Evolutionary conservation across 139 green algal species (phyloP).

Genomic region (Chlorella vulgaris): DNA sequence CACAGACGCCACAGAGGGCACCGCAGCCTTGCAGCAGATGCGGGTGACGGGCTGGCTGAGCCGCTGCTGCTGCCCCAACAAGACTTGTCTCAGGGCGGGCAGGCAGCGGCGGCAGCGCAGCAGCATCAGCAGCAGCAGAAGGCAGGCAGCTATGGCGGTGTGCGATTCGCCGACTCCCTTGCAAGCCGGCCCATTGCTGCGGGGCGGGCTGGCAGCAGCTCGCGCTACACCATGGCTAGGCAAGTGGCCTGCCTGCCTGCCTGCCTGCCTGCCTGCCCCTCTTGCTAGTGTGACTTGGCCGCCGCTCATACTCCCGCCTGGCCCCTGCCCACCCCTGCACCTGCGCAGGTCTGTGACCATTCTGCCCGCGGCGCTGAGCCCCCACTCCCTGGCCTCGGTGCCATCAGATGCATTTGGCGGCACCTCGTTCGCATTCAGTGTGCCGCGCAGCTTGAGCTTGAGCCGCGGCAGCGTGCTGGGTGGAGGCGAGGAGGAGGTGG

Average conservation of each 20-base stretch:
- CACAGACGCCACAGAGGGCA: not conserved
- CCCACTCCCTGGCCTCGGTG: slow-evolving; percentile 63
- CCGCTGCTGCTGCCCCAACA: slow-evolving; percentile 17
- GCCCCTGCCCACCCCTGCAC: not conserved
- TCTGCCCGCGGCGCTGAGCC: slow-evolving; percentile 54
- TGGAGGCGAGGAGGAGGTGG: not conserved
- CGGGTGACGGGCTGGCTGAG: not conserved
- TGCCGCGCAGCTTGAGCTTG: slow-evolving; percentile 11
- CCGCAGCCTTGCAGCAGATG: not conserved
- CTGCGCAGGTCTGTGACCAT: slow-evolving; percentile 46
- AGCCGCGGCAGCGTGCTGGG: slow-evolving; percentile 5
- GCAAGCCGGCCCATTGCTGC: slow-evolving; percentile 25
- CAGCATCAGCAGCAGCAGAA: not conserved
- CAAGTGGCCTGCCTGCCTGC: not conserved
- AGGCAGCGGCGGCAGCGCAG: not conserved
- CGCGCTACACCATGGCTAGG: slow-evolving; percentile 31
- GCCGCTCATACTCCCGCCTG: too few species aligned
- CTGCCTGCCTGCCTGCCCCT: not conserved
- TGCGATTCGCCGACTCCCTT: not conserved
- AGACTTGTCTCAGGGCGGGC: too few species aligned
- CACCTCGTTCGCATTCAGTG: slow-evolving; percentile 12
- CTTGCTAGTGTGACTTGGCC: too few species aligned
- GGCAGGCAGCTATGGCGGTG: not conserved
- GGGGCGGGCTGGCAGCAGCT: not conserved
- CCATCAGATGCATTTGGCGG: slow-evolving; percentile 1